Evolutionary conservation across 2,329 filamentous ascomycete species (phyloP).

Genomic region (Pyricularia pennisetigena): DNA sequence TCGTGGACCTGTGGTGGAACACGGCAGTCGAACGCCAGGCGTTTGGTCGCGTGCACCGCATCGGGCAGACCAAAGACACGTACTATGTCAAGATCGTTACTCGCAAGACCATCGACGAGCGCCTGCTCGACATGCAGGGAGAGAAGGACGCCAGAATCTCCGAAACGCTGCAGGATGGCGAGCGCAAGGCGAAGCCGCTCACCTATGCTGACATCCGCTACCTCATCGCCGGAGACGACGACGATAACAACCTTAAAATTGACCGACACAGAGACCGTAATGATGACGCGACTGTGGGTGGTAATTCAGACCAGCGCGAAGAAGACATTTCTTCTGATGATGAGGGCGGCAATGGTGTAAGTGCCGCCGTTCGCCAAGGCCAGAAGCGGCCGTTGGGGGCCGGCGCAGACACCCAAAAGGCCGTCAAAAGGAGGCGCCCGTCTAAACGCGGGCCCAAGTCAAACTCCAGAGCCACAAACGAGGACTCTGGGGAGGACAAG

Average conservation of each 20-base stretch:
- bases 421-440: background rate
- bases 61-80: conserved; percentile 52
- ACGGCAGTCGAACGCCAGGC: conserved; percentile 51
- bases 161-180: conserved; percentile 18
- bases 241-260: background rate
- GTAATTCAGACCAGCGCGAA: too few relatives aligned
- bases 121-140: conserved; percentile 44
- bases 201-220: background rate
- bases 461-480: background rate
- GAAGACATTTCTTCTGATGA: background rate
- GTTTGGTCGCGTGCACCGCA: conserved; percentile 48
- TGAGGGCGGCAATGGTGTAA: background rate
- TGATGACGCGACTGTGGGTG: too few relatives aligned
- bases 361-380: too few relatives aligned
- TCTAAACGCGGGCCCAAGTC: background rate
- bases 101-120: conserved; percentile 45
- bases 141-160: conserved; percentile 39
- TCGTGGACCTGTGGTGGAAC: conserved; percentile 55
- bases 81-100: conserved; percentile 49
- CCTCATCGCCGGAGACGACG: background rate
- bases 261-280: background rate
- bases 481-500: background rate
- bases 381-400: background rate
- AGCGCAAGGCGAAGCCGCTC: background rate
- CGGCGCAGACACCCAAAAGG: background rate